Base-by-base conservation (phyloP, 768 basidiomycete genomes). In the Russula dissimulans region DNA sequence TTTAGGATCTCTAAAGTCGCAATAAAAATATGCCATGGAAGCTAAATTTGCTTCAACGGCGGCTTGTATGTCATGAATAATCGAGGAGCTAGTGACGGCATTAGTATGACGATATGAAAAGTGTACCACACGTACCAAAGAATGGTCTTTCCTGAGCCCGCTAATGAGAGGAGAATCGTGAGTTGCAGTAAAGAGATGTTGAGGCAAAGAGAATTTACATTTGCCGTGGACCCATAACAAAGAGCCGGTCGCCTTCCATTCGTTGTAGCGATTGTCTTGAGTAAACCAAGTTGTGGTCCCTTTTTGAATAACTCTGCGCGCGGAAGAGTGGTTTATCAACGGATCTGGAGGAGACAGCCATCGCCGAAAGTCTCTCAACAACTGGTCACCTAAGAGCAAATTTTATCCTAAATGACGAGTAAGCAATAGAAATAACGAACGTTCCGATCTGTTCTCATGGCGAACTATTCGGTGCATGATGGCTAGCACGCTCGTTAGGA, bases 341-440 rank as follows among this genome's bases (percentile, higher is more conserved):
- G 58, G 52, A 45, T 59, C 58, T 8, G 58, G 58, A 22, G 58
- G 52, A 36, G 58, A 59, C 18, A 59, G 51, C 58, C 58, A 59
- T 47, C 26, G 38, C 10, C n/a, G 38, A 47, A 54, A 46, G 38
- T n/a, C 44, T 34, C 31, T 42, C 1, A 54, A 38, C 17, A 29
- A 18, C 50, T 58, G 43, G 42, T 58, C 50, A 51, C 50, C 57
- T 58, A 34, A 9, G 1, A 45, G 42, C 4, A 36, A 2, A 29
- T 44, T 50, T 36, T 0, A 51, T 12, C 9, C 15, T 36, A 43
- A 1, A 14, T 26, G 2, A 17, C 1, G 5, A 36, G 31, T 7
- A 18, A 29, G 14, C 12, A 36, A 38, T 10, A 17, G 17, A 31
- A 45, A 7, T 2, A 43, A 58, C 57, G 6, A 51, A 58, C 57